Conservation (phyloP, 1,284 basidiomycete genomes). For the Microbotryum violaceum region DNA sequence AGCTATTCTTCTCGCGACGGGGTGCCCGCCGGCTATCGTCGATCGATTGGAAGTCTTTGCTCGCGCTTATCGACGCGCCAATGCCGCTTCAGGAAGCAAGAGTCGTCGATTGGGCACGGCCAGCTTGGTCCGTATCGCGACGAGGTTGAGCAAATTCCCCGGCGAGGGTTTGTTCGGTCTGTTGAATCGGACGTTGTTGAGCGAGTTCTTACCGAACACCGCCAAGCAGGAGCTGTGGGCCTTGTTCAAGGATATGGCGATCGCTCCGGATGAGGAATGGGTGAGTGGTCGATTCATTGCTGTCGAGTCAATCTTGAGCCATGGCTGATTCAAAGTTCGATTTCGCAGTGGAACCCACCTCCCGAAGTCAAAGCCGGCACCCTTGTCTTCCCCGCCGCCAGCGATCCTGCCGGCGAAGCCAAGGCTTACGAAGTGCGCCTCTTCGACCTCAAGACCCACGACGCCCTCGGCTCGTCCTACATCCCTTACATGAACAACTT, state of each 20-base stretch:
- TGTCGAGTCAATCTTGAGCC: too few relatives aligned
- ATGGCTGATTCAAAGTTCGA: conserved; percentile 21
- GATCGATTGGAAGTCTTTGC: conserved; percentile 33
- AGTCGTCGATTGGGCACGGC: conserved; percentile 40
- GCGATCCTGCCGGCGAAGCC: conserved; percentile 3
- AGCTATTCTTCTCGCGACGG: conserved; percentile 19
- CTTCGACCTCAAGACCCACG: conserved; percentile 35
- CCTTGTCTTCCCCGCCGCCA: conserved; percentile 27
- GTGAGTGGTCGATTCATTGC: conserved; percentile 25
- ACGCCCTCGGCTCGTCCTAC: conserved; percentile 38
- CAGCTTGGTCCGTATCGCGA: conserved; percentile 39
- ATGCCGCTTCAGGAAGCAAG: conserved; percentile 34
- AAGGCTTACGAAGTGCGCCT: conserved; percentile 29
- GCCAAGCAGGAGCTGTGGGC: conserved; percentile 36
- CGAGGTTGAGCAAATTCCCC: conserved; percentile 36
- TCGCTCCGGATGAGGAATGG: conserved; percentile 29
- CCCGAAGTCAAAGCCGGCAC: conserved; percentile 15
- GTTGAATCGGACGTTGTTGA: conserved; percentile 38
- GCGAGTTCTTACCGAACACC: conserved; percentile 41
- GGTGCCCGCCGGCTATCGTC: conserved; percentile 14
- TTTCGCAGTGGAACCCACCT: conserved; percentile 32
- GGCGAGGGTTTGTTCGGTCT: conserved; percentile 33
- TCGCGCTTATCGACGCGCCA: conserved; percentile 34
- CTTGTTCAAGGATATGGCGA: conserved; percentile 34
- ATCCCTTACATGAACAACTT: conserved; percentile 38